Conservation (phyloP, 208 protist genomes). For the Trypanosoma rangeli region DNA sequence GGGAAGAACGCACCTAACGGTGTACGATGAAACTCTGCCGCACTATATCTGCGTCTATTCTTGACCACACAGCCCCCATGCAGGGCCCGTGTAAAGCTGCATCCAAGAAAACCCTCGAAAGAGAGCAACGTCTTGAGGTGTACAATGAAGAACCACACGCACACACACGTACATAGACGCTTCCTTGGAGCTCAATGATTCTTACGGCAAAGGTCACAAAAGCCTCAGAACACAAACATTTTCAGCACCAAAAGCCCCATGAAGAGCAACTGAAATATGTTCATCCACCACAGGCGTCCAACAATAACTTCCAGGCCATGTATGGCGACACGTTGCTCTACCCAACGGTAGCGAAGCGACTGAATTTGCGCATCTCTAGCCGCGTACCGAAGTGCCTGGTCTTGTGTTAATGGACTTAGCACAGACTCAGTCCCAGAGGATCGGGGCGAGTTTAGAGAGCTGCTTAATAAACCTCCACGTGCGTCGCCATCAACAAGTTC, state of each 20-base stretch:
- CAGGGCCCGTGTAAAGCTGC: not conserved
- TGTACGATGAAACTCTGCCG: not conserved
- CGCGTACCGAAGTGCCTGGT: constrained; percentile 58
- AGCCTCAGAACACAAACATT: constrained; percentile 14
- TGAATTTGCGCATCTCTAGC: constrained; percentile 75
- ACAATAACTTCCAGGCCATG: constrained; percentile 47
- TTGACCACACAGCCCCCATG: not conserved
- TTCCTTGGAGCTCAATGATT: not conserved
- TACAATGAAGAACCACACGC: not conserved
- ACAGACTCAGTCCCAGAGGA: constrained; percentile 10
- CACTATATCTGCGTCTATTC: not conserved
- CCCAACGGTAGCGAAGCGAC: constrained; percentile 73
- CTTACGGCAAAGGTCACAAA: not conserved
- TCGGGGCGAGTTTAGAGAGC: constrained; percentile 7
- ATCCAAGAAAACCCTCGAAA: not conserved
- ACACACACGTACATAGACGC: not conserved
- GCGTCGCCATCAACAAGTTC: not conserved
- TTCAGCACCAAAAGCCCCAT: constrained; percentile 26
- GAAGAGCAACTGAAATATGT: constrained; percentile 37
- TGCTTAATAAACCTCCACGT: not conserved
- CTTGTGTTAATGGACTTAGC: constrained; percentile 37
- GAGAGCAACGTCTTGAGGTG: not conserved
- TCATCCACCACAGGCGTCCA: constrained; percentile 49
- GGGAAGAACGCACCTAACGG: not conserved
- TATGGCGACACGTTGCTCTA: constrained; percentile 69